Percentiles rank a stretch among this genome's conserved stretches.
Evolutionary conservation across 768 basidiomycete genomes (phyloP).

Genomic region (Tylopilus rubrobrunneus): DNA sequence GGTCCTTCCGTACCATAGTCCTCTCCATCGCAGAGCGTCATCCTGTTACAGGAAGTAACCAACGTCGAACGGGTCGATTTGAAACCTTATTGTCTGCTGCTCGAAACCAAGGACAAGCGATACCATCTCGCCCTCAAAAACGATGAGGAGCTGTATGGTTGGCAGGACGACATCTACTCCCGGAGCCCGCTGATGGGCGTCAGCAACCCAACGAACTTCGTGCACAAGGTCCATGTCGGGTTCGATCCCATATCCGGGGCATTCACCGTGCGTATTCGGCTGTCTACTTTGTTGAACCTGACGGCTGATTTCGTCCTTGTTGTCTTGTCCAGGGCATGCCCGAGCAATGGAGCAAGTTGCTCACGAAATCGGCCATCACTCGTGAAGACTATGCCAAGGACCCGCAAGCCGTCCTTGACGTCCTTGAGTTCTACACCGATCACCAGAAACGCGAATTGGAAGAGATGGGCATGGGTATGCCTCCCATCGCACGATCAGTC

Average conservation of each 20-base stretch:
- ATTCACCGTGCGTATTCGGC: conserved; percentile 72
- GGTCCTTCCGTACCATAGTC: conserved; percentile 31
- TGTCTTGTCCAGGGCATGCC: conserved; percentile 71
- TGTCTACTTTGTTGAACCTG: background rate
- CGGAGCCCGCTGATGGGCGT: conserved; percentile 92
- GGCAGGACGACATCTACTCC: conserved; percentile 96
- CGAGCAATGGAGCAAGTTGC: conserved; percentile 95
- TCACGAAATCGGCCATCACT: conserved; percentile 96
- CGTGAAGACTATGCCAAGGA: conserved; percentile 97
- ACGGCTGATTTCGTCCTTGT: background rate
- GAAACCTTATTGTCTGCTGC: conserved; percentile 88
- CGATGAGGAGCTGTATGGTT: conserved; percentile 96
- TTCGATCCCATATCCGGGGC: conserved; percentile 92
- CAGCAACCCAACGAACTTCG: conserved; percentile 93
- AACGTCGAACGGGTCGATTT: conserved; percentile 90
- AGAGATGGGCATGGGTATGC: conserved; percentile 42
- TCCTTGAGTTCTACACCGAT: conserved; percentile 97
- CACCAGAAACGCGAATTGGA: conserved; percentile 94
- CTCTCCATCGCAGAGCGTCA: conserved; percentile 53
- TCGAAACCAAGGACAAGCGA: conserved; percentile 83
- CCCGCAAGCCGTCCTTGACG: conserved; percentile 95
- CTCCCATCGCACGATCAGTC: conserved; percentile 21
- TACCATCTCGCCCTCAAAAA: conserved; percentile 81
- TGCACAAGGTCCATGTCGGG: conserved; percentile 97
- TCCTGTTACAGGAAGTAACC: conserved; percentile 72